Evolutionary conservation across 768 basidiomycete genomes (phyloP), one percentile per base, ranked within the genome.

Genomic region (Trametes cubensis): DNA sequence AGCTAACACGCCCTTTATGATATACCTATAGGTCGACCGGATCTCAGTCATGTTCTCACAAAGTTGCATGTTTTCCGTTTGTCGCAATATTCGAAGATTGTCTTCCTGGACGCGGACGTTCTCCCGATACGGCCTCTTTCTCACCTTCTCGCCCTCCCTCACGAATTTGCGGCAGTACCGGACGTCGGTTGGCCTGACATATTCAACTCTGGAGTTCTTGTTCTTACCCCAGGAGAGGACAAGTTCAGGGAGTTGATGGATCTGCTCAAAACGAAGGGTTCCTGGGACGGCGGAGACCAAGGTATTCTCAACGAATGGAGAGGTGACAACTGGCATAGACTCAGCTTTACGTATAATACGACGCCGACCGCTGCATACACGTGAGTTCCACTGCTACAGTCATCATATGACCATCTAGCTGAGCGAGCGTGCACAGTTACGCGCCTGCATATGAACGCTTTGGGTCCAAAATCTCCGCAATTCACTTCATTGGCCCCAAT

Each of bases 111-210:
- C 74, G 94, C 94, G 67, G 94, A 96, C 72, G 85, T 94, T 53
- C 89, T 96, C 67, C 92, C 93, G 56, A 81, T 93, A 53, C 85
- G 90, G 51, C 92, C 96, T 28, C 79, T 99, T 57, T 90, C 93
- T 39, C 95, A 96, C 76, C 86, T 99, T n/a, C 98, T 99, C 75
- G 80, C 81, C 38, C 75, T 90, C 49, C 83, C 89, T 4, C 80
- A 89, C 72, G 87, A 92, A 64, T 95, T 99, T 72, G 89, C 95
- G 44, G 97, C 97, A 10, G 91, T 88, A 8, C 95, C 97, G 13
- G 97, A 99, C 74, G 92, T 95, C 34, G 97, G 97, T 67, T 99
- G 97, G 97, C 97, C 97, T 42, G 97, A 99, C 76, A 95, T 97
- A 63, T 99, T 99, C 80, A 99, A 99, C 74, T 96, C 95, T 23